A percentile compares a stretch with the other conserved stretches of the same genome.
These are phyloP conservation scores for Hemisphaericaspora xylanilytica DNA, from an alignment of 1,139 yeast genomes.

Conservation along the genomic window DNA sequence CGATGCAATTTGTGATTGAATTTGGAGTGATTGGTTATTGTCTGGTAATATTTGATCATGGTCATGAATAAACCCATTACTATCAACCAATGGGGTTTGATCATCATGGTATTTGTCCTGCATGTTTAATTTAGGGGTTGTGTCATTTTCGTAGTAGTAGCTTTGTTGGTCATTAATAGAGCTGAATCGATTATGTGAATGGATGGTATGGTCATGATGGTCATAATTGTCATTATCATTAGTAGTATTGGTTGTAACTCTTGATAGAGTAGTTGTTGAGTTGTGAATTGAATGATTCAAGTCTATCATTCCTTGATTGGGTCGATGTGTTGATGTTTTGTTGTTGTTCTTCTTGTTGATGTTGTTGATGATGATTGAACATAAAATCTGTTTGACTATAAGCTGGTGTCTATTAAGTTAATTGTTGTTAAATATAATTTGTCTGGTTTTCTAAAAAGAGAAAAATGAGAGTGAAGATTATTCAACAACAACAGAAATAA, in stretches of 20 bases:
- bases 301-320: neutral
- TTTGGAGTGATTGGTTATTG: conserved; percentile 2
- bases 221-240: neutral
- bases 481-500: too few species aligned
- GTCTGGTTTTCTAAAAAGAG: too few species aligned
- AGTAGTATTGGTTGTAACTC: neutral
- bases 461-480: too few species aligned
- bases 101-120: conserved; percentile 22
- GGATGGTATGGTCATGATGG: conserved; percentile 14
- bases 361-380: neutral
- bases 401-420: too few species aligned
- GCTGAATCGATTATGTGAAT: conserved; percentile 26
- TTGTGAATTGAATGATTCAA: neutral
- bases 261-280: neutral
- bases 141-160: conserved; percentile 24
- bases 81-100: conserved; percentile 29
- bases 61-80: conserved; percentile 10
- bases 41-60: conserved; percentile 2
- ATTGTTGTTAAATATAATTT: too few species aligned
- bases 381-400: too few species aligned
- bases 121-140: conserved; percentile 28
- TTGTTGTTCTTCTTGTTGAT: neutral
- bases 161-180: conserved; percentile 27
- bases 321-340: neutral
- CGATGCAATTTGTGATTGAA: conserved; percentile 3